Conservation (phyloP, 257 asterid genomes). For the Solanum sitiens region DNA sequence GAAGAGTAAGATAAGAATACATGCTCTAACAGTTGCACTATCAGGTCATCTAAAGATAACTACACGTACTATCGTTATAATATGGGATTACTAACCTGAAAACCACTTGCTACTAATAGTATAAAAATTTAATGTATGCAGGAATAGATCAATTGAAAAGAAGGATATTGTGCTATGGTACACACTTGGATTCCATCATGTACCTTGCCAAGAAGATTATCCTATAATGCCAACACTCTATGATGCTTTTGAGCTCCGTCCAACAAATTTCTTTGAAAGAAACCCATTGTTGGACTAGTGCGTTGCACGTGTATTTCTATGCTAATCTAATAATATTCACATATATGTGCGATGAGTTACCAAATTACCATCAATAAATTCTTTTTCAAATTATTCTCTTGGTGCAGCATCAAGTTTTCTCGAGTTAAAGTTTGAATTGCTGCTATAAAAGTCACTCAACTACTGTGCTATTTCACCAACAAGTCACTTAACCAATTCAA, state of each 20-base stretch:
- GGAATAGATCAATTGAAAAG: slow-evolving; percentile 22
- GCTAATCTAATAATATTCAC: neutral
- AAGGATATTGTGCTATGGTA: slow-evolving; percentile 68
- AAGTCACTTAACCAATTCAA: neutral
- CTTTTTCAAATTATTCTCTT: neutral
- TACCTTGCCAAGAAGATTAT: slow-evolving; percentile 56
- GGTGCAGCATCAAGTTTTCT: neutral
- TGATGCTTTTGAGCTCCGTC: slow-evolving; percentile 54
- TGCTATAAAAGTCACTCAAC: neutral
- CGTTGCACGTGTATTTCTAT: neutral
- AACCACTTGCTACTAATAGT: neutral
- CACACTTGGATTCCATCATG: slow-evolving; percentile 64
- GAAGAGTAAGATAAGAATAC: neutral
- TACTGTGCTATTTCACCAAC: neutral
- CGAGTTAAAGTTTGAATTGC: neutral
- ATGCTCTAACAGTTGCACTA: neutral
- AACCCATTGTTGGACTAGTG: slow-evolving; percentile 24
- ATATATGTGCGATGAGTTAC: neutral
- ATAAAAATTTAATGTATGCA: neutral
- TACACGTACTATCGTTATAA: neutral
- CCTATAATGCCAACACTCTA: slow-evolving; percentile 52
- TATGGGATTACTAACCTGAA: neutral
- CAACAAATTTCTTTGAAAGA: slow-evolving; percentile 49
- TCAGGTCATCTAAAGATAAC: neutral
- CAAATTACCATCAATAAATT: neutral